These are phyloP conservation scores for Penicillium sp. DNA, from an alignment of 2,329 filamentous ascomycete species.

Conservation along the genomic window DNA sequence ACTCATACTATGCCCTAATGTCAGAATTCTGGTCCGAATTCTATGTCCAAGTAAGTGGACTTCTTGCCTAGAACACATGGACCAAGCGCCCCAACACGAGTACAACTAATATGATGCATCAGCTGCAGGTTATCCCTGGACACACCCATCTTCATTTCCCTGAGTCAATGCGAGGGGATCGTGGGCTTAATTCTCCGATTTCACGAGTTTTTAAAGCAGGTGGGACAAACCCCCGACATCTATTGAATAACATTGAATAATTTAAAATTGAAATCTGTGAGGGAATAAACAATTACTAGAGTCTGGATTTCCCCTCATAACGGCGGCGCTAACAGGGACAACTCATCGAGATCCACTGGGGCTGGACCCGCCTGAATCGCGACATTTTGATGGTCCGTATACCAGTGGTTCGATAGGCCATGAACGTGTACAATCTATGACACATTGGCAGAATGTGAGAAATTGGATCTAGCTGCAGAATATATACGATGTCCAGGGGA, in stretches of 20 bases:
- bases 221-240: background rate
- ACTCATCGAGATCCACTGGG: conserved; percentile 5
- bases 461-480: too few relatives aligned
- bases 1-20: background rate
- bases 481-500: too few relatives aligned
- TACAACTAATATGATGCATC: conserved; percentile 12
- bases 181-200: conserved; percentile 22
- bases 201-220: conserved; percentile 14
- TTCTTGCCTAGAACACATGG: conserved; percentile 13
- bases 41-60: background rate
- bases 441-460: too few relatives aligned
- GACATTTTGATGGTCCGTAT: background rate
- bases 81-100: conserved; percentile 19
- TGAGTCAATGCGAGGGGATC: conserved; percentile 24
- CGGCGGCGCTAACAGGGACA: conserved; percentile 3
- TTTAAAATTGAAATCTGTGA: background rate
- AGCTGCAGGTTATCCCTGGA: conserved; percentile 11
- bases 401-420: too few relatives aligned
- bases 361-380: conserved; percentile 6
- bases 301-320: background rate
- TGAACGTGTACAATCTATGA: too few relatives aligned
- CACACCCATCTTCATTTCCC: conserved; percentile 14
- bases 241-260: background rate
- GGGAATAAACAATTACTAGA: background rate
- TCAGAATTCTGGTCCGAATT: too few relatives aligned